Conservation (phyloP, 2,329 filamentous ascomycete genomes). For the Epichloe coenophiala region DNA sequence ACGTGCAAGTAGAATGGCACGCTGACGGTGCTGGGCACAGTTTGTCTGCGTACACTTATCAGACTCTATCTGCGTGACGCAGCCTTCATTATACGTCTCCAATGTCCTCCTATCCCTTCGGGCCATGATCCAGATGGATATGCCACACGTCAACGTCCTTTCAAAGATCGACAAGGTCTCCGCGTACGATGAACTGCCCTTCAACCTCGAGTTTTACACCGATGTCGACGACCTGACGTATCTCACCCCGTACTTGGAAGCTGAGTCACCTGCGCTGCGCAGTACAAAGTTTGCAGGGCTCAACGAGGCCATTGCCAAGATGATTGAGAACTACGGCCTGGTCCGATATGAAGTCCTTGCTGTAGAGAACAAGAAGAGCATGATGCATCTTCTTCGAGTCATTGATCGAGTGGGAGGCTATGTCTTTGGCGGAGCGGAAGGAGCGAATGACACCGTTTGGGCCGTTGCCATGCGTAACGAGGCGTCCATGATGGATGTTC, state of each 20-base stretch:
- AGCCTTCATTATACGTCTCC: conserved; percentile 89
- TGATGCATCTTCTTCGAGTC: conserved; percentile 80
- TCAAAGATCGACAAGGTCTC: conserved; percentile 95
- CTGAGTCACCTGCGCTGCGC: conserved; percentile 57
- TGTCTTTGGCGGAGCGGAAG: conserved; percentile 79
- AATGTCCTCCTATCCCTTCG: conserved; percentile 85
- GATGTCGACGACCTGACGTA: conserved; percentile 89
- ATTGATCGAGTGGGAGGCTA: conserved; percentile 91
- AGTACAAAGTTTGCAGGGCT: conserved; percentile 69
- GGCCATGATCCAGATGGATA: conserved; percentile 96
- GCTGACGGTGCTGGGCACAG: conserved; percentile 31
- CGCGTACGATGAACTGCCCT: conserved; percentile 73
- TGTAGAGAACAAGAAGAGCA: conserved; percentile 92
- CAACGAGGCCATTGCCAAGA: conserved; percentile 72
- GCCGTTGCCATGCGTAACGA: conserved; percentile 80
- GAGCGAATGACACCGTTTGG: conserved; percentile 94
- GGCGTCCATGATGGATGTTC: conserved; percentile 61
- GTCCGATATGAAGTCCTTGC: conserved; percentile 88
- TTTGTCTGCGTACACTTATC: conserved; percentile 87
- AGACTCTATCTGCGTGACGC: conserved; percentile 84
- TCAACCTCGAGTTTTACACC: conserved; percentile 95
- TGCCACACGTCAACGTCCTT: conserved; percentile 88
- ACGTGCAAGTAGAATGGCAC: neutral
- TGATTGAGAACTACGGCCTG: conserved; percentile 81
- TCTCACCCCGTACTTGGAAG: conserved; percentile 65